Evolutionary conservation across 1,139 yeast genomes (phyloP).

Genomic region (Nakaseomyces nivariensis): DNA sequence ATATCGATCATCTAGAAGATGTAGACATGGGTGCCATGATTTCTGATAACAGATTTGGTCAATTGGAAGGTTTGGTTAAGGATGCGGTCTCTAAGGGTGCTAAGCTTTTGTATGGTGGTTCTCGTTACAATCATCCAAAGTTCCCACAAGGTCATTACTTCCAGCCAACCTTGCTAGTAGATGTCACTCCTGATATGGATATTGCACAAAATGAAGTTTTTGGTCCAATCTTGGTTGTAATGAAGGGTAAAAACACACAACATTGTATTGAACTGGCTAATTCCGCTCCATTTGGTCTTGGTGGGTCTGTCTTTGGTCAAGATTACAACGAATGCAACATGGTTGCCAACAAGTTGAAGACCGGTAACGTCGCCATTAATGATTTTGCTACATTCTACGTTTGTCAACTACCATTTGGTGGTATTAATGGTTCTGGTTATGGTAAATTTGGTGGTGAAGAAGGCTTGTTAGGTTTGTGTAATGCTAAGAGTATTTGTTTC

Average conservation of each 20-base stretch:
- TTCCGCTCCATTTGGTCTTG: constrained; percentile 81
- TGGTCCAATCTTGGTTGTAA: constrained; percentile 78
- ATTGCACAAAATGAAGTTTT: constrained; percentile 86
- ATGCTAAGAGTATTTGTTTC: constrained; percentile 75
- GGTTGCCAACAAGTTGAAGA: constrained; percentile 52
- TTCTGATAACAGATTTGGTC: constrained; percentile 60
- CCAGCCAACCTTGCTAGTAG: constrained; percentile 75
- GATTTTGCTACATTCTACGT: constrained; percentile 95
- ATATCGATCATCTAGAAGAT: constrained; percentile 78
- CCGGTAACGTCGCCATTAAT: constrained; percentile 92
- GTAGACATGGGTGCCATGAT: constrained; percentile 96
- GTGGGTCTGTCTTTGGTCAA: constrained; percentile 78
- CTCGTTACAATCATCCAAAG: constrained; percentile 70
- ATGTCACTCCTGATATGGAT: constrained; percentile 66
- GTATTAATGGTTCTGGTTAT: constrained; percentile 83
- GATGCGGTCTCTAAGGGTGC: constrained; percentile 84
- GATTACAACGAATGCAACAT: constrained; percentile 46
- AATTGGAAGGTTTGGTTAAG: constrained; percentile 51
- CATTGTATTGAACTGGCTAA: constrained; percentile 77
- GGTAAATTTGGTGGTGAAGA: constrained; percentile 97
- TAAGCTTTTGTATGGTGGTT: constrained; percentile 66
- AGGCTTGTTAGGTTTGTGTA: constrained; percentile 82
- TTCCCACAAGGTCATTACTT: constrained; percentile 94
- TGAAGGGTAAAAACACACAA: constrained; percentile 54
- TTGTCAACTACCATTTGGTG: constrained; percentile 95